Conservation (phyloP, 148 eudicot species). For the Tetragonia tetragonoides region DNA sequence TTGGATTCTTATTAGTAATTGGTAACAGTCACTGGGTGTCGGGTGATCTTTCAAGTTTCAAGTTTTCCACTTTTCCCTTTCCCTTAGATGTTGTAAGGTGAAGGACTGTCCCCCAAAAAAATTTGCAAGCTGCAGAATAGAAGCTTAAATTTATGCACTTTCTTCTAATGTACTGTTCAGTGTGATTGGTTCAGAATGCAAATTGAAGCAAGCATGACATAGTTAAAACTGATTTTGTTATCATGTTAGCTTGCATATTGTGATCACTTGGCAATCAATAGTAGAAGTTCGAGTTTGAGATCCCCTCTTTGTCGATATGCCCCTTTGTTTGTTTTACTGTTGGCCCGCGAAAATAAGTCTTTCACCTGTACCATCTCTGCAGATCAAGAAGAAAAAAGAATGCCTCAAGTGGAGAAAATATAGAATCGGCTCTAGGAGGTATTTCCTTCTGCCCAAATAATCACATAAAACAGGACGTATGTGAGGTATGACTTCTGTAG, state of each 20-base stretch:
- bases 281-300: background rate
- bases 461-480: background rate
- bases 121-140: background rate
- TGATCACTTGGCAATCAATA: constrained; percentile 3
- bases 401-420: constrained; percentile 43
- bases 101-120: background rate
- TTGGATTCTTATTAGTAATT: background rate
- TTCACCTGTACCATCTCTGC: constrained; percentile 15
- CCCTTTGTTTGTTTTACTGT: background rate
- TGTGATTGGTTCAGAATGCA: background rate
- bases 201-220: background rate
- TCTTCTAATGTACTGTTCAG: background rate
- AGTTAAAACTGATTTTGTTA: background rate
- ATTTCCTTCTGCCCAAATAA: constrained; percentile 1
- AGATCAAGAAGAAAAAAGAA: constrained; percentile 56
- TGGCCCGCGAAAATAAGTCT: background rate
- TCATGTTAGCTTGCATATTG: background rate
- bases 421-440: constrained; percentile 46
- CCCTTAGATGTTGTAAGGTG: background rate
- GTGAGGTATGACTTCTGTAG: background rate
- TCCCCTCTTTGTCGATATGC: background rate
- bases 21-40: background rate
- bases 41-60: background rate
- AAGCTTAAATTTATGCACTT: no score
- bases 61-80: no score